phyloP scores from a whole-genome alignment of 257 asterid genomes.

The Solanum okadae region DNA sequence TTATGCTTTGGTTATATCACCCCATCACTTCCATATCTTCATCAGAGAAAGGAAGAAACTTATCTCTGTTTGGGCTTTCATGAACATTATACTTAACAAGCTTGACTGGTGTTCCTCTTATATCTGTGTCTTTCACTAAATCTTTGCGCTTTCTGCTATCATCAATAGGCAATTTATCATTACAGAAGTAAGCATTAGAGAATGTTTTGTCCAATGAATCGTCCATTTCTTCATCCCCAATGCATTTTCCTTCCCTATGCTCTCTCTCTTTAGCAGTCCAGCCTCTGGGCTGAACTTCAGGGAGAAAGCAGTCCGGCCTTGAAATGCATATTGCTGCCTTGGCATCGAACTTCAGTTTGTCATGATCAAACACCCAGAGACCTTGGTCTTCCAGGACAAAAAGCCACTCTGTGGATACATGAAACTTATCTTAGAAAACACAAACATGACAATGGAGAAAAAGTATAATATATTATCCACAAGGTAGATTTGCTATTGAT shows the following conservation, averaged over 20 bases:
- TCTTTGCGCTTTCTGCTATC: constrained; percentile 53
- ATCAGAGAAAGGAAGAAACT: constrained; percentile 17
- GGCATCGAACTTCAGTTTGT: constrained; percentile 16
- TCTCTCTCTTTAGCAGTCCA: neutral
- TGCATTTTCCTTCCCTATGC: neutral
- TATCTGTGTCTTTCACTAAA: constrained; percentile 13
- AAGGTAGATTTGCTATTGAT: neutral
- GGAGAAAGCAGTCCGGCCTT: constrained; percentile 6
- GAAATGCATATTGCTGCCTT: constrained; percentile 20
- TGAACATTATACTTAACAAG: constrained; percentile 26
- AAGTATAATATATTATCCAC: neutral
- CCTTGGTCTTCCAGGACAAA: constrained; percentile 42
- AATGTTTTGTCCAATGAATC: constrained; percentile 1
- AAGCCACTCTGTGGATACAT: constrained; percentile 40
- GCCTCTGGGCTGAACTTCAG: constrained; percentile 1
- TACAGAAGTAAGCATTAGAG: constrained; percentile 8
- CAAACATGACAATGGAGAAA: neutral
- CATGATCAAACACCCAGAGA: constrained; percentile 25
- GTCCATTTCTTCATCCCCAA: constrained; percentile 31
- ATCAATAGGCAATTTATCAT: neutral
- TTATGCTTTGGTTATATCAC: neutral
- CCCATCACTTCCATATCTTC: constrained; percentile 43
- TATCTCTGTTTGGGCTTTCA: constrained; percentile 12
- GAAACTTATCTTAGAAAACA: neutral
- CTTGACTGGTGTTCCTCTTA: constrained; percentile 26